phyloP scores from a whole-genome alignment of 176 grass and related monocot genomes.

The Musa itinerans region DNA sequence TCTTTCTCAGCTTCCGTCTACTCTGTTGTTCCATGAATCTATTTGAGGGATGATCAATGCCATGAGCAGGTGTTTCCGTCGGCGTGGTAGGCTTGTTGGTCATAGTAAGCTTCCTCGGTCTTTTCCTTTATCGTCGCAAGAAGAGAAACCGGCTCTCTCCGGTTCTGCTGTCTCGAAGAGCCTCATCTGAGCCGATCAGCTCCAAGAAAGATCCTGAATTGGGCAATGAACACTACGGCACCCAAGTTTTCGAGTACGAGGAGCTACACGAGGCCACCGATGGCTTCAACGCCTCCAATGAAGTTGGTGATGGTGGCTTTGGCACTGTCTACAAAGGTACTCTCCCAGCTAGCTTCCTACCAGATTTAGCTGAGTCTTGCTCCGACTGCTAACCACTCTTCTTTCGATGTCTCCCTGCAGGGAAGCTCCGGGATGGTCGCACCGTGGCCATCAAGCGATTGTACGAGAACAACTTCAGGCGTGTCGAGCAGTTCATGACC shows the following conservation, averaged over 20 bases:
- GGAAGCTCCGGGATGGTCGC: slow-evolving; percentile 59
- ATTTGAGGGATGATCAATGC: not conserved
- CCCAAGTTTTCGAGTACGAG: slow-evolving; percentile 39
- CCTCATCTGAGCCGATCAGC: slow-evolving; percentile 1
- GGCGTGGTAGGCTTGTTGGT: slow-evolving; percentile 5
- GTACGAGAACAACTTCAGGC: slow-evolving; percentile 56
- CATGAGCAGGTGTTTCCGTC: slow-evolving; percentile 12
- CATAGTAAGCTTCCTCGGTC: not conserved
- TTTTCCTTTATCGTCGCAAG: not conserved
- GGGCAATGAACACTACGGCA: not conserved
- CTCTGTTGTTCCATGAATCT: too few relatives aligned
- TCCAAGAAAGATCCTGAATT: slow-evolving; percentile 30
- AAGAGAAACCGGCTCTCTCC: slow-evolving; percentile 17
- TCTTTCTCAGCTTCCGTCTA: too few relatives aligned
- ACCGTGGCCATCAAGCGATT: slow-evolving; percentile 82
- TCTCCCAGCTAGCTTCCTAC: too few relatives aligned
- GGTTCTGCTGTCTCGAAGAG: slow-evolving; percentile 12
- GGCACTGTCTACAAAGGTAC: slow-evolving; percentile 52
- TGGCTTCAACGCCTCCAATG: slow-evolving; percentile 22
- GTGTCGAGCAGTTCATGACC: slow-evolving; percentile 71
- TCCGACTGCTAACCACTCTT: too few relatives aligned
- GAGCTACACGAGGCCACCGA: slow-evolving; percentile 51
- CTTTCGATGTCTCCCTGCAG: slow-evolving; percentile 18
- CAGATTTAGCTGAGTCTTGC: too few relatives aligned
- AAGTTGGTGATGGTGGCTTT: slow-evolving; percentile 52